Evolutionary conservation across 2,329 filamentous ascomycete genomes (phyloP).

Genomic region (Phialemonium atrogriseum): DNA sequence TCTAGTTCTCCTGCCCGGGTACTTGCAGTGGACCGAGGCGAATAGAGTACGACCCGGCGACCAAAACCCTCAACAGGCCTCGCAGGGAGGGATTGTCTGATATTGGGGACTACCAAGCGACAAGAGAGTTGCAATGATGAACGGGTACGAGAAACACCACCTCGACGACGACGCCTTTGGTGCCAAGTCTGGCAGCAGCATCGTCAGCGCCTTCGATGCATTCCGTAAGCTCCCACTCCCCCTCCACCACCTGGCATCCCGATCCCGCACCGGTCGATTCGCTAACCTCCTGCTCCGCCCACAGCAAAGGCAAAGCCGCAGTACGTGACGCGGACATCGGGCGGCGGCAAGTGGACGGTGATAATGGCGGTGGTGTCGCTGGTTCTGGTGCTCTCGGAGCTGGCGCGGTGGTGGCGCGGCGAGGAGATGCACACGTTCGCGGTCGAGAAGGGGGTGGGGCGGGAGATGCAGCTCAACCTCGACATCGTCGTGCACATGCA

Average conservation of each 20-base stretch:
- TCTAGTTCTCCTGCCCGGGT: conserved; percentile 2
- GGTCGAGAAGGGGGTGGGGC: conserved; percentile 85
- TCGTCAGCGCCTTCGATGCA: conserved; percentile 87
- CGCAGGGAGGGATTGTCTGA: no score
- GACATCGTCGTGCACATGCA: conserved; percentile 88
- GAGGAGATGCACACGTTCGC: conserved; percentile 82
- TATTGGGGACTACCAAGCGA: no score
- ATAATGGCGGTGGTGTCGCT: conserved; percentile 67
- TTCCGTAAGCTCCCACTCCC: conserved; percentile 62
- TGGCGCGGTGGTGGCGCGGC: conserved; percentile 76
- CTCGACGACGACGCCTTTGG: conserved; percentile 76
- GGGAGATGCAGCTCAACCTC: conserved; percentile 86
- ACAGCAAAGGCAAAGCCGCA: conserved; percentile 91
- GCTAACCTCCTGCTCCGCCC: conserved; percentile 12
- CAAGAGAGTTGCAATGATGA: background rate
- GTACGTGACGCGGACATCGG: conserved; percentile 75
- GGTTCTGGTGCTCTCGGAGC: conserved; percentile 69
- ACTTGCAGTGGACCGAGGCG: conserved; percentile 3
- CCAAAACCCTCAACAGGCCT: no score
- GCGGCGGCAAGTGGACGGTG: conserved; percentile 91
- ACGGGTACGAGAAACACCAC: conserved; percentile 27
- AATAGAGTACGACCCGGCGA: no score
- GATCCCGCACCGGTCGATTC: background rate
- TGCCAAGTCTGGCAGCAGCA: conserved; percentile 54
- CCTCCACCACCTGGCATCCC: background rate